Evolutionary conservation across 1,284 basidiomycete genomes (phyloP).

Genomic region (Fomitiporia mediterranea): DNA sequence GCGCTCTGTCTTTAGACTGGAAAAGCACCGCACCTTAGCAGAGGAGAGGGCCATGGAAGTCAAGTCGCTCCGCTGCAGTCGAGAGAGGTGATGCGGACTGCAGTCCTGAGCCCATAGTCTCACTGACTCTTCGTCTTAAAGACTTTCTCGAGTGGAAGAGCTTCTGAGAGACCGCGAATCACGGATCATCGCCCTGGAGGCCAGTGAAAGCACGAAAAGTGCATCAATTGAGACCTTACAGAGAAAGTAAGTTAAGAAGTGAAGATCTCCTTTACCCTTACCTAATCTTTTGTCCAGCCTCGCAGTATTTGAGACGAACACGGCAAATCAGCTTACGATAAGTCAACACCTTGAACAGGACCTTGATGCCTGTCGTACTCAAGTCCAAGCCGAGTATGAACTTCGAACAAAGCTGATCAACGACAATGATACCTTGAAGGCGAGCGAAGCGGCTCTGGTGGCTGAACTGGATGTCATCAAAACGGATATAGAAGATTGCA

Average conservation of each 20-base stretch:
- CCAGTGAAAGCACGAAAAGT: background rate
- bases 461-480: slow-evolving; percentile 23
- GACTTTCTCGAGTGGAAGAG: background rate
- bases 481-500: slow-evolving; percentile 25
- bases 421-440: slow-evolving; percentile 20
- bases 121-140: background rate
- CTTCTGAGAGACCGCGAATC: background rate
- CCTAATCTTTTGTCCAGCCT: background rate
- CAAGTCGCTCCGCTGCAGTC: background rate
- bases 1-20: no score
- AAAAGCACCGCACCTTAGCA: no score
- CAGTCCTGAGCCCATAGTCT: background rate
- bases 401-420: slow-evolving; percentile 19
- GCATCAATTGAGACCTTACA: background rate
- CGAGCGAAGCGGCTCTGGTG: slow-evolving; percentile 19
- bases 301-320: slow-evolving; percentile 3
- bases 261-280: no score
- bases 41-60: slow-evolving; percentile 13
- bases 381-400: slow-evolving; percentile 26
- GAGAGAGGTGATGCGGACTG: slow-evolving; percentile 1
- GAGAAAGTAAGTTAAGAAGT: background rate
- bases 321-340: background rate
- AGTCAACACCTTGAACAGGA: slow-evolving; percentile 1
- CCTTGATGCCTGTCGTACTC: background rate
- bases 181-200: background rate